Evolutionary conservation across 148 eudicot genomes (phyloP), one percentile per base, ranked within the genome.

Genomic region (Vaccinium darrowii): DNA sequence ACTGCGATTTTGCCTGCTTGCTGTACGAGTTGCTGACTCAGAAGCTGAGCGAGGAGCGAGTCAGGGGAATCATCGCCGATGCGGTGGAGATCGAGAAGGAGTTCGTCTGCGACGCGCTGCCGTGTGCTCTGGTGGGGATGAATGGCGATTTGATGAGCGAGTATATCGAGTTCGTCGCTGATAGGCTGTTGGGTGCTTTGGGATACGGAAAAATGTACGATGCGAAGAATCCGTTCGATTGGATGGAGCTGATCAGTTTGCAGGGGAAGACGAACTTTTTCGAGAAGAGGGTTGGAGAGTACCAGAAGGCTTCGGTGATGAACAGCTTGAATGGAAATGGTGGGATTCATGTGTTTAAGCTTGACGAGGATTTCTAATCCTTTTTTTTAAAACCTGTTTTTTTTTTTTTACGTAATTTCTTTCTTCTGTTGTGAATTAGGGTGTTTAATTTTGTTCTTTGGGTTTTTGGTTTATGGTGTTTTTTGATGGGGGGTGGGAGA

Each of bases 281-380:
- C 0, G 84, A 81, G 84, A 87, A 84, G 80, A 84, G 86, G 73
- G 89, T 87, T 11, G 89, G 86, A 16, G 86, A 87, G 54, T 84
- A 87, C 57, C 88, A 87, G 86, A 80, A 87, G 76, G 88, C 88
- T 33, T 84, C 86, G 18, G 88, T 87, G n/a, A 87, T 87, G 88
- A 43, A 71, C 7, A 81, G 86, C 83, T 80, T 87, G 74, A 76
- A 80, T 51, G 83, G 78, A 7, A 56, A 56, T 76, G 86, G 82
- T 62, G 83, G 83, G 14, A 14, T 19, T 12, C 86, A 84, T 79
- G 83, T 79, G 7, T 84, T 84, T n/a, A 84, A 79, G 78, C 82
- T 84, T 63, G 86, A 84, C 69, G 86, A 84, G 54, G 86, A 84
- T 79, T 84, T 84, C 69, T 84, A 27, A 65, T 25, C 7, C 15